Evolutionary conservation across 352 stramenopile species (phyloP).

Genomic region (Pythium aphanidermatum): DNA sequence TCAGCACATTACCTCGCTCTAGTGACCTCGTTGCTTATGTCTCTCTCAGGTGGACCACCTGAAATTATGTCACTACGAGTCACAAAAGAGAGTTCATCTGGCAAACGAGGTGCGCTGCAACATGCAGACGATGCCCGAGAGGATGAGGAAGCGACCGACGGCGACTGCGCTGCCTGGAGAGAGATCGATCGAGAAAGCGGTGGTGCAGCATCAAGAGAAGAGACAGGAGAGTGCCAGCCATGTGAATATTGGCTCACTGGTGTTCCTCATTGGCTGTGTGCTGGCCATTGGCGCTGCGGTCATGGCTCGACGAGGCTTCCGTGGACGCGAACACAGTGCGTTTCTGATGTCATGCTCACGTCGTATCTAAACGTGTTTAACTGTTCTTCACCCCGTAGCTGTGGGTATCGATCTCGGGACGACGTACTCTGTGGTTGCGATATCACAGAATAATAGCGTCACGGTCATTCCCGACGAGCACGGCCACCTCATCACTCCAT

Average conservation of each 20-base stretch:
- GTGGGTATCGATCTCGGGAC: conserved; percentile 72
- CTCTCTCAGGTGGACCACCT: too few species aligned
- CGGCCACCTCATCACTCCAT: conserved; percentile 49
- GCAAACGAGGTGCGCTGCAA: too few species aligned
- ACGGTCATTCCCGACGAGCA: conserved; percentile 49
- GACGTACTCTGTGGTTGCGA: conserved; percentile 73
- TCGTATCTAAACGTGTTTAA: not conserved
- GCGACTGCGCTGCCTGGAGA: too few species aligned
- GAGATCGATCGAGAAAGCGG: too few species aligned
- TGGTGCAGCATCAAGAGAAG: too few species aligned
- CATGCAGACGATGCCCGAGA: too few species aligned
- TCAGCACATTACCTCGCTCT: not conserved
- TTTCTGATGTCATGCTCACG: not conserved
- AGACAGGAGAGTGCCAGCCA: too few species aligned
- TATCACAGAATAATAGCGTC: conserved; percentile 56
- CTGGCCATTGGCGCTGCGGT: conserved; percentile 40
- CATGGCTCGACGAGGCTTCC: conserved; percentile 49
- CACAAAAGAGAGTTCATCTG: too few species aligned
- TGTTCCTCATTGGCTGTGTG: conserved; percentile 33
- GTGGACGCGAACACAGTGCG: conserved; percentile 38
- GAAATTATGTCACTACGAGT: too few species aligned
- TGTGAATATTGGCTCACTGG: conserved; percentile 29
- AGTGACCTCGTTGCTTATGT: too few species aligned
- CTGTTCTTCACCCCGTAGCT: conserved; percentile 18
- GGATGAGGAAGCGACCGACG: too few species aligned